phyloP scores from a whole-genome alignment of 345 rosid genomes.

The Tarenaya hassleriana region DNA sequence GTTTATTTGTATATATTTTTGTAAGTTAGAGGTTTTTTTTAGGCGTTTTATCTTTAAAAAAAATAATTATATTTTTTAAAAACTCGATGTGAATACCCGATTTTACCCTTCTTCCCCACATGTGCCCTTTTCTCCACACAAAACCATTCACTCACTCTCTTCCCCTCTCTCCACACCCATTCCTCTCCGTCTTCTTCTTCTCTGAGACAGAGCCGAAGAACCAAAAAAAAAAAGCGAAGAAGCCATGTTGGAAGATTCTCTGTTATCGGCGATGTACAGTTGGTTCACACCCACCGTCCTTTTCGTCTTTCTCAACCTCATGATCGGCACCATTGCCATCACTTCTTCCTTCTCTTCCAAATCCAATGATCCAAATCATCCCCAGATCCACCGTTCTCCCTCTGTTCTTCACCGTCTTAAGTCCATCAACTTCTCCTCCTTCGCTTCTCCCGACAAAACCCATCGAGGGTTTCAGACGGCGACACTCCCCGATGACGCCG shows the following conservation, averaged over 20 bases:
- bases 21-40: too few relatives aligned
- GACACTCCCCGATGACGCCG: slow-evolving; percentile 15
- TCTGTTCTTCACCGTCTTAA: slow-evolving; percentile 62
- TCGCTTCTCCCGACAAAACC: slow-evolving; percentile 37
- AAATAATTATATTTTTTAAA: too few relatives aligned
- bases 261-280: slow-evolving; percentile 61
- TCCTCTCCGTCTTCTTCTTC: too few relatives aligned
- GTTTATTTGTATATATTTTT: too few relatives aligned
- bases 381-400: slow-evolving; percentile 51
- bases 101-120: too few relatives aligned
- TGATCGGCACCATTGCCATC: slow-evolving; percentile 67
- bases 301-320: slow-evolving; percentile 62
- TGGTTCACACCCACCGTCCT: slow-evolving; percentile 77
- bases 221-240: not conserved
- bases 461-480: slow-evolving; percentile 30
- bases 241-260: slow-evolving; percentile 49
- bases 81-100: too few relatives aligned
- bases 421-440: slow-evolving; percentile 46
- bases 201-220: too few relatives aligned
- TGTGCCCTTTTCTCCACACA: too few relatives aligned
- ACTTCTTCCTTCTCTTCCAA: slow-evolving; percentile 47
- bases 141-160: too few relatives aligned
- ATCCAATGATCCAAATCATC: slow-evolving; percentile 20
- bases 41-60: too few relatives aligned
- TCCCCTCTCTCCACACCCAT: too few relatives aligned